These are phyloP conservation scores for Aspergillus indologenus DNA, from an alignment of 495 filamentous ascomycete species.

Conservation along the genomic window DNA sequence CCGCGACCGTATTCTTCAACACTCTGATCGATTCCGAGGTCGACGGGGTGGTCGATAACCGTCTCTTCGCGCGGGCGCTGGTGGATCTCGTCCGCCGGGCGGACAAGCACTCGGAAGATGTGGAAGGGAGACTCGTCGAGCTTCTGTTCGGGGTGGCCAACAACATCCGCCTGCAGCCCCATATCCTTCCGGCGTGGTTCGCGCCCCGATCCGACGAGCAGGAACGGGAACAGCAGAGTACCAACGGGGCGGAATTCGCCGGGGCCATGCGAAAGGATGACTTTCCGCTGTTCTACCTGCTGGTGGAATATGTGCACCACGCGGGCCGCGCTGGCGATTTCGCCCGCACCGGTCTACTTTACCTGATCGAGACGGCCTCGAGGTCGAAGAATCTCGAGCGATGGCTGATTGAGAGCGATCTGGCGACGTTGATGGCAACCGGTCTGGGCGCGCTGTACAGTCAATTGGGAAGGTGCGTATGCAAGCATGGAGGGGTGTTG, in stretches of 20 bases:
- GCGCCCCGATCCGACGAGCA: slow-evolving; percentile 36
- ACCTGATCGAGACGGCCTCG: slow-evolving; percentile 91
- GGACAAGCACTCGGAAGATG: slow-evolving; percentile 63
- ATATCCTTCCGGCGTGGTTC: slow-evolving; percentile 88
- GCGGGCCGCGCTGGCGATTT: slow-evolving; percentile 93
- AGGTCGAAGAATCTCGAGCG: slow-evolving; percentile 77
- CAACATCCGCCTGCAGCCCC: slow-evolving; percentile 86
- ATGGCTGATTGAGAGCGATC: slow-evolving; percentile 95
- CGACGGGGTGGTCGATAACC: slow-evolving; percentile 83
- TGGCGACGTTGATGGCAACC: slow-evolving; percentile 95
- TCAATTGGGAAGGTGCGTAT: slow-evolving; percentile 74
- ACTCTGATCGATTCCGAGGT: slow-evolving; percentile 93
- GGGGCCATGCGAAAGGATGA: slow-evolving; percentile 86
- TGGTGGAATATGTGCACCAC: slow-evolving; percentile 94
- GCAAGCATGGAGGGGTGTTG: neutral
- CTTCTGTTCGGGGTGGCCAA: slow-evolving; percentile 90
- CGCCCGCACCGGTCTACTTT: slow-evolving; percentile 90
- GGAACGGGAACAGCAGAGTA: slow-evolving; percentile 42
- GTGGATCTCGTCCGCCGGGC: slow-evolving; percentile 67
- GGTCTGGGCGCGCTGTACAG: slow-evolving; percentile 94
- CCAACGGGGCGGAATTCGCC: slow-evolving; percentile 64
- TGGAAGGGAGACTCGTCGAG: slow-evolving; percentile 82
- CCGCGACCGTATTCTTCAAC: slow-evolving; percentile 80
- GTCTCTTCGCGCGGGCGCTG: slow-evolving; percentile 76
- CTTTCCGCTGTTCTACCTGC: slow-evolving; percentile 91